Evolutionary conservation across 1,139 yeast species (phyloP), one percentile per base, ranked within the genome.

Genomic region (Pneumocystis sp.): DNA sequence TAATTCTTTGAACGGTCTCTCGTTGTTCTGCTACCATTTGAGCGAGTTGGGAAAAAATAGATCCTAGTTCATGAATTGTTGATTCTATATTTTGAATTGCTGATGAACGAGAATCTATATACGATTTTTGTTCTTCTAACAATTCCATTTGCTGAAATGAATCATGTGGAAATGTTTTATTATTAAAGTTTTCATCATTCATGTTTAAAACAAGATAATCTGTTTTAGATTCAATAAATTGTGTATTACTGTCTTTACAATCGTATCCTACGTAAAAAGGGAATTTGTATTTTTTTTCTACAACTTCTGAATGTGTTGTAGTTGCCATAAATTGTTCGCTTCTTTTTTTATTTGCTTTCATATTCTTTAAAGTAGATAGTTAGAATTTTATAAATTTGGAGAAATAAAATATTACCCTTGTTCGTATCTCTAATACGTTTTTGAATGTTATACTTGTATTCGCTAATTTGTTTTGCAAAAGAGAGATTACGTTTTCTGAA

Each of bases 1-100:
- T 98, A 69, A 93, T 93, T 73, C 72, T 68, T 75, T 93, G 98
- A 66, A 93, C 93, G 37, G 87, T 88, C 72, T 93, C 98, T 61
- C 97, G 95, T 76, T 93, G 99, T 75, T 95, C 98, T 68, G 89
- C 91, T 15, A 93, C 97, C 97, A 93, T 91, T 1, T 96, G 87
- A 2, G 97, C 96, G 71, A 93, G 80, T 76, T 93, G 98, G 71
- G 89, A 95, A 77, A 95, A 93, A 69, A 93, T 81, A 66, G 89
- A 88, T 40, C 99, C 99, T 61, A 93, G 96, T 75, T 93, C 98
- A 73, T 91, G 95, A 68, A 93, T 93, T 0, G 98, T 93, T 34
- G 91, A 83, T 74, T 93, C 99, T 64, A 93, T 93, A 1, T 96
- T 89, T 74, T 93, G 97, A 63, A 93, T 97, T 0, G 98, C 98